Evolutionary conservation across 257 asterid species (phyloP).

Genomic region (Gentiana straminea): DNA sequence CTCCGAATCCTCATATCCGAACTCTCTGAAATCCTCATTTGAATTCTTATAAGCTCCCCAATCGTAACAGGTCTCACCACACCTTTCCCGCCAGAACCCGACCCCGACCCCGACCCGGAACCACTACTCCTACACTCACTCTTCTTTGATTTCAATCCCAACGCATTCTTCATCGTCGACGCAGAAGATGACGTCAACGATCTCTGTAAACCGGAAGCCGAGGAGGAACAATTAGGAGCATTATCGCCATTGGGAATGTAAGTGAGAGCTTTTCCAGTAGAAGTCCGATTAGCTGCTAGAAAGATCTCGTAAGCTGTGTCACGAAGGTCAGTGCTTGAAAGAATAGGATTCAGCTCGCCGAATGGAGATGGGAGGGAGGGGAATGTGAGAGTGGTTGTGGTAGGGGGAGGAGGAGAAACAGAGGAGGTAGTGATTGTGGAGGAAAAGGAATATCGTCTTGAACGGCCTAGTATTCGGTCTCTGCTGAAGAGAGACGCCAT

Average conservation of each 20-base stretch:
- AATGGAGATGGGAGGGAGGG: slow-evolving; percentile 6
- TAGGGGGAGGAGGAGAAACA: background rate
- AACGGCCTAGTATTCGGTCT: slow-evolving; percentile 8
- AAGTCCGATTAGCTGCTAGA: slow-evolving; percentile 6
- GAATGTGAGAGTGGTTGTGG: background rate
- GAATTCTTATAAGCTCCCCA: slow-evolving; percentile 84
- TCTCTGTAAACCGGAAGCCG: slow-evolving; percentile 36
- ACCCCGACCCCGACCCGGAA: slow-evolving; percentile 9
- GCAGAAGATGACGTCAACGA: slow-evolving; percentile 92
- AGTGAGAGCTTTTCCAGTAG: slow-evolving; percentile 30
- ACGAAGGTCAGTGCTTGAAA: slow-evolving; percentile 3
- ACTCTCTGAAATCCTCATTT: slow-evolving; percentile 77
- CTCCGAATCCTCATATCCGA: slow-evolving; percentile 82
- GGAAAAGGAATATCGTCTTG: slow-evolving; percentile 6
- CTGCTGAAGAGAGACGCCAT: slow-evolving; percentile 12
- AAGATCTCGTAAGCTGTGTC: slow-evolving; percentile 12
- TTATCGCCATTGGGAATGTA: slow-evolving; percentile 22
- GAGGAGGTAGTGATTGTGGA: slow-evolving; percentile 4
- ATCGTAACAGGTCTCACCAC: slow-evolving; percentile 61
- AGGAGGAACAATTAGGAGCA: slow-evolving; percentile 9
- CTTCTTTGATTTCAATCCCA: slow-evolving; percentile 83
- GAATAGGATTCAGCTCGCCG: slow-evolving; percentile 4
- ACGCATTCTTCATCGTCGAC: slow-evolving; percentile 92
- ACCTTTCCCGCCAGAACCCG: slow-evolving; percentile 46
- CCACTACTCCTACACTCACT: no score